Evolutionary conservation across 2,329 filamentous ascomycete species (phyloP), one percentile per base, ranked within the genome.

Genomic region (Calonectria honghensis): DNA sequence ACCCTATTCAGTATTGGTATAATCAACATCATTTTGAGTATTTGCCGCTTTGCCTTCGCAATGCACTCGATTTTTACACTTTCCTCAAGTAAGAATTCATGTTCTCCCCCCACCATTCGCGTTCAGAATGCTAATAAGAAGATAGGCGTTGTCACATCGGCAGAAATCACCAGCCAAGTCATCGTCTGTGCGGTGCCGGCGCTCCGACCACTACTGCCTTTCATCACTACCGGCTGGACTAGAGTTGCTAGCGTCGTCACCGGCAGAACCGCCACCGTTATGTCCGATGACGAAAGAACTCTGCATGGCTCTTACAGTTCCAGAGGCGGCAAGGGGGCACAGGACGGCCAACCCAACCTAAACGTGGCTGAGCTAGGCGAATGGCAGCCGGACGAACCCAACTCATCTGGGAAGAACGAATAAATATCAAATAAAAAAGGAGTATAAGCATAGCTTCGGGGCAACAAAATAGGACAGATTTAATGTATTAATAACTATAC

Each of bases 351-450:
- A 41, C 2, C 11, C 24, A 63, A 41, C 35, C n/a, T 13, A 37
- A 63, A 63, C 7, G 57, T 63, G n/a, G 57, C 57, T 11, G 57
- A 63, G 24, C 24, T 63, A 6, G 24, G 57, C 10, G 57, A 63
- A 20, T 63, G 57, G 57, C 24, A 29, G 1, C 37, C 57, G 2
- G 37, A 18, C 4, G 35, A 31, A 11, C 4, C 32, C 29, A 31
- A 5, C 37, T 20, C 24, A 9, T 4, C 35, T 10, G 57, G 39
- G 14, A 29, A 57, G 31, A n/a, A 20, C 9, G 1, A 32, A 57
- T n/a, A 35, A 57, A 57, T 57, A 2, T 32, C 32, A 57, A 35
- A 13, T 11, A 13, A 48, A 48, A 1, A 48, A 48, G 9, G 6
- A 48, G 11, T 10, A 35, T 2, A 10, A 32, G 5, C 10, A 10